Evolutionary conservation across 2,329 filamentous ascomycete genomes (phyloP).

Genomic region (Paecilomyces variotii): DNA sequence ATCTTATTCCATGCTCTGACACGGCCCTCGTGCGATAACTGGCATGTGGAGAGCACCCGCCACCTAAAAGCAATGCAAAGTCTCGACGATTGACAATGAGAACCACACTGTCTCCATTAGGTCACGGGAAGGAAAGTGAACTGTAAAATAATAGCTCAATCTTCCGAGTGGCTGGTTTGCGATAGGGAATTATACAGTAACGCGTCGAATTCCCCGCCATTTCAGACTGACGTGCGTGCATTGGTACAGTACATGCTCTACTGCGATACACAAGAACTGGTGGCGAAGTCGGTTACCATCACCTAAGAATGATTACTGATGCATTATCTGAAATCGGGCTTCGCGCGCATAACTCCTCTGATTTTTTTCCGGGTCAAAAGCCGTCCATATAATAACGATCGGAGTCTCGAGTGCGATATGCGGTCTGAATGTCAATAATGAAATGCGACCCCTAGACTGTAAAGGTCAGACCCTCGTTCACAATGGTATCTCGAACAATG

Average conservation of each 20-base stretch:
- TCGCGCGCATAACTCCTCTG: background rate
- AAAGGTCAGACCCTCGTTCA: background rate
- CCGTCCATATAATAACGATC: background rate
- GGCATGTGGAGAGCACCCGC: background rate
- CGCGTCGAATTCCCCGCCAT: background rate
- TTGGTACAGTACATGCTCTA: no score
- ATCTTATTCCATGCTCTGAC: background rate
- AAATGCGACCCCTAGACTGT: background rate
- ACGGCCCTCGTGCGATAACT: background rate
- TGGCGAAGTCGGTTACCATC: background rate
- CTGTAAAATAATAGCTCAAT: background rate
- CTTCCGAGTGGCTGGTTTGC: background rate
- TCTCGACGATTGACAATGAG: background rate
- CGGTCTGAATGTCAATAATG: background rate
- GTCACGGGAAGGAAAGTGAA: background rate
- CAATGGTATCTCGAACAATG: background rate
- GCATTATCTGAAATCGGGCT: background rate
- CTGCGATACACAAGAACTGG: background rate
- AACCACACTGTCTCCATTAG: no score
- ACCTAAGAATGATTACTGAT: background rate
- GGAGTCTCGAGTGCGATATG: background rate
- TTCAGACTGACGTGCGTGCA: background rate
- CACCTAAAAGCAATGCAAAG: background rate
- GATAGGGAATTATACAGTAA: background rate
- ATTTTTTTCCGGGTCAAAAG: background rate